phyloP scores from a whole-genome alignment of 352 stramenopile species.

The Pythium monospermum region DNA sequence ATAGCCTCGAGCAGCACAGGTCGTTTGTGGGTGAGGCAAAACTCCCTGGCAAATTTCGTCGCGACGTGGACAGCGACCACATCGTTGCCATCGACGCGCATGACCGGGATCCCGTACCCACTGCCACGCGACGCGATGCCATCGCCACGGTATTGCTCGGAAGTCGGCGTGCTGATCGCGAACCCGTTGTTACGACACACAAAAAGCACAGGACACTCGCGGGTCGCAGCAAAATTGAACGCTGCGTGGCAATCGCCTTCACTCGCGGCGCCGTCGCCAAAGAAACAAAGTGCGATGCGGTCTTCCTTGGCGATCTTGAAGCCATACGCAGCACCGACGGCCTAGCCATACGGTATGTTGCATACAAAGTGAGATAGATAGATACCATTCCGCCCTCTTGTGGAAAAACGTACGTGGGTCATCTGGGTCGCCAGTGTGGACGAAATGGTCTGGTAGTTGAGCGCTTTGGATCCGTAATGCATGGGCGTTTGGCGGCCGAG shows the following conservation, averaged over 20 bases:
- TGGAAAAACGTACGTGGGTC: slow-evolving; percentile 83
- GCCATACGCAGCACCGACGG: slow-evolving; percentile 94
- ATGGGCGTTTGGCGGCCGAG: slow-evolving; percentile 98
- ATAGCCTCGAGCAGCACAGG: slow-evolving; percentile 98
- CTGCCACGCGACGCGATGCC: slow-evolving; percentile 92
- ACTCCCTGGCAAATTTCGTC: slow-evolving; percentile 84
- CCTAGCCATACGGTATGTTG: slow-evolving; percentile 41
- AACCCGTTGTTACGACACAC: slow-evolving; percentile 99
- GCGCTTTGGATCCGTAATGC: slow-evolving; percentile 93
- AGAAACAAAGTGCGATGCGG: slow-evolving; percentile 93
- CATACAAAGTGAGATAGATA: background rate
- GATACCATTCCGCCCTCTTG: no score
- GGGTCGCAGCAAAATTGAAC: slow-evolving; percentile 96
- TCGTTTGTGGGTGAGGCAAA: slow-evolving; percentile 84
- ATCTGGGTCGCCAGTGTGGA: slow-evolving; percentile 97
- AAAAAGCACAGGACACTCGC: slow-evolving; percentile 95
- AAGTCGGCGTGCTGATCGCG: slow-evolving; percentile 94
- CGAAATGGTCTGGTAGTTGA: slow-evolving; percentile 98
- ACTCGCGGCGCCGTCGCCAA: slow-evolving; percentile 96
- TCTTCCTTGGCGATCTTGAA: slow-evolving; percentile 93
- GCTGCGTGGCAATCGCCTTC: slow-evolving; percentile 97
- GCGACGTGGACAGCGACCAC: slow-evolving; percentile 94
- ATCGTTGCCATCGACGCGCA: slow-evolving; percentile 98
- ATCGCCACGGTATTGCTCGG: slow-evolving; percentile 97
- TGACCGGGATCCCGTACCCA: slow-evolving; percentile 95